phyloP scores from a whole-genome alignment of 2,329 filamentous ascomycete genomes.

The Capronia americana region DNA sequence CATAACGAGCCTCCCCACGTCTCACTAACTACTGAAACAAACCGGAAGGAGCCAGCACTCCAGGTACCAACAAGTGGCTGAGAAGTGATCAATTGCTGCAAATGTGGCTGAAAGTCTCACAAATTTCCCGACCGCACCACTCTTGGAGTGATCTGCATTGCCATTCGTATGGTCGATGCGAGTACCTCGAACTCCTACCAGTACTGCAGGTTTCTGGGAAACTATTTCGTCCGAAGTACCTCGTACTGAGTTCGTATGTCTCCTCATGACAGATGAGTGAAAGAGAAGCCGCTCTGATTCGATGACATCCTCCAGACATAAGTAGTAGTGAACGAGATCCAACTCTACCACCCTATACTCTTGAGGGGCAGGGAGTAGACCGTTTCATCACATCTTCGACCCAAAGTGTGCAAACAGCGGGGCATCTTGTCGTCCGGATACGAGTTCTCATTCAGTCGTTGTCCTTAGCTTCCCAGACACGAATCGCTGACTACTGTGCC shows the following conservation, averaged over 20 bases:
- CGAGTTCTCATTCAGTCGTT: neutral
- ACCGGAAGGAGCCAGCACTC: constrained; percentile 2
- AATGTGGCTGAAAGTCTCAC: constrained; percentile 20
- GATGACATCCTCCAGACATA: neutral
- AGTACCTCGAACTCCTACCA: neutral
- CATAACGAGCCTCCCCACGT: constrained; percentile 6
- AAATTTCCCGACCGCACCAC: constrained; percentile 14
- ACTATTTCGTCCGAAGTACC: neutral
- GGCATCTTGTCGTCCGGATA: neutral
- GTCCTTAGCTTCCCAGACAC: neutral
- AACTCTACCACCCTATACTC: neutral
- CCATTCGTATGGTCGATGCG: neutral
- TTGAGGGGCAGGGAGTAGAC: neutral
- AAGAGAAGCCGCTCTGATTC: neutral
- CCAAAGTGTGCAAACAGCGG: neutral
- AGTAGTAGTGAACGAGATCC: neutral
- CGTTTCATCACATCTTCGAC: neutral
- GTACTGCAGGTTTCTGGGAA: neutral
- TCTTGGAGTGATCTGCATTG: constrained; percentile 14
- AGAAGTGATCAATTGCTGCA: neutral
- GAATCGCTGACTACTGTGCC: neutral
- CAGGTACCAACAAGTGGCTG: constrained; percentile 19
- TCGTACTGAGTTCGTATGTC: neutral
- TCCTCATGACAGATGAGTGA: neutral
- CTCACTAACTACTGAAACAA: constrained; percentile 17